Base-by-base conservation (phyloP, 2,329 filamentous ascomycete species). In the Aschersonia sp. region DNA sequence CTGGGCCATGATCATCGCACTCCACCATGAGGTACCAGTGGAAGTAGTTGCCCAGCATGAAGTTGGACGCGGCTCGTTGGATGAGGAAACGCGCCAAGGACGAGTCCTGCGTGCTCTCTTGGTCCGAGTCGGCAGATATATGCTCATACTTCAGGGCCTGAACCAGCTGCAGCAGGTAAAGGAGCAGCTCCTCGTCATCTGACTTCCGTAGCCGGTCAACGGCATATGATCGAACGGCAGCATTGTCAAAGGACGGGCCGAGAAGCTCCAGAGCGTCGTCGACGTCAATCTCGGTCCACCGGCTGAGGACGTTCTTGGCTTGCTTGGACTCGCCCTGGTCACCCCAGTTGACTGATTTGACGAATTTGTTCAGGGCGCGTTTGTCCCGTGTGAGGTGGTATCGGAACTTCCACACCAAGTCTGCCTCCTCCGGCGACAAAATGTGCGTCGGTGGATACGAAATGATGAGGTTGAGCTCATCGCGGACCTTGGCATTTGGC, bases 11-110 rank as follows among this genome's bases (percentile, higher is more conserved):
- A 61, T 96, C 90, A 56, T 94, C 87, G 55, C 89, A 94, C 66
- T 98, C 94, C 1, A 98, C 92, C 81, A 96, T 96, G 2, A 98
- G 73, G 63, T 97, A 98, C 92, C 92, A 98, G 63, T 96, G 87
- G 47, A 98, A 79, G 65, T 94, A 95, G 61, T 94, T 98, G 32
- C 90, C 92, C 1, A 98, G 75, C 50, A 85, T 83, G 58, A 96
- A 86, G 59, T 94, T 97, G 52, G 83, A 80, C 11, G 86, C 84
- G 4, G 92, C 94, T 37, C 92, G 79, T 1, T 85, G 79, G 48
- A 98, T 92, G 4, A 98, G 72, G 59, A 98, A 98, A 30, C 78
- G 79, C 2, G 89, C 90, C 5, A 98, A 70, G 0, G 89, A 95
- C 0, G 89, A 95, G 56, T 92, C 84, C 44, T 79, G 75, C 0